Base-by-base conservation (phyloP, 148 eudicot species). In the Rhododendron mucronatum region DNA sequence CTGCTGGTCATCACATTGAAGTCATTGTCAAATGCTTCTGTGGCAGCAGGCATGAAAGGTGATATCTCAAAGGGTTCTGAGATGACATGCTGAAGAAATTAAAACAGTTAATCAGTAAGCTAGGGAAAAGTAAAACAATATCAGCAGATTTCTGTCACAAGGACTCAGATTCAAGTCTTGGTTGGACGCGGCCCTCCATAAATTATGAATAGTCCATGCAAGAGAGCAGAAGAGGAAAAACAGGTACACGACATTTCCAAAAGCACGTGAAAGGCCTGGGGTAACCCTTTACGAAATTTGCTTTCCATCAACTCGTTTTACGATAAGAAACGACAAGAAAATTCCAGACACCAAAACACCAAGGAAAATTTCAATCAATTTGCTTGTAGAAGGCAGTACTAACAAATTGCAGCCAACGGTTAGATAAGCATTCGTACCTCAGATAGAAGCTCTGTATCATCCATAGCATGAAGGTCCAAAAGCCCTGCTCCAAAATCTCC, bases 401-500 rank as follows among this genome's bases (percentile, higher is more conserved):
- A 28, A 23, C 23, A 63, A 50, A 82, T 45, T 57, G 41, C 84
- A 80, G 87, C 74, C 11, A 13, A 30, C 18, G 16, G 77, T 51
- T 67, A 44, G 26, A 33, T 33, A 50, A 39, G 78, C 14, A 28
- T 51, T 9, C 50, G 47, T 90, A 97, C 99, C 93, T 95, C 99
- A 63, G 99, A 93, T 75, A 97, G 91, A 89, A 97, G 99, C 89
- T 97, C 99, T 7, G 98, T 94, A 88, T 97, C 99, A 93, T 97
- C 99, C 98, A 97, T 93, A 90, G 99, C 89, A 89, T 97, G 99
- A 78, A 97, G 90, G 86, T 97, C 99, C 93, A 97, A 90, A 90
- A 97, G 98, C 26, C 99, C 99, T 63, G 98, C 99, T 83, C 99
- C 99, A 89, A 97, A 97, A 90, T 97, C 99, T 74, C 99, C 99